Percentiles rank a stretch among this genome's conserved stretches.
Conservation (phyloP, 805 yeast species). For the Kluyveromyces starmeri region DNA sequence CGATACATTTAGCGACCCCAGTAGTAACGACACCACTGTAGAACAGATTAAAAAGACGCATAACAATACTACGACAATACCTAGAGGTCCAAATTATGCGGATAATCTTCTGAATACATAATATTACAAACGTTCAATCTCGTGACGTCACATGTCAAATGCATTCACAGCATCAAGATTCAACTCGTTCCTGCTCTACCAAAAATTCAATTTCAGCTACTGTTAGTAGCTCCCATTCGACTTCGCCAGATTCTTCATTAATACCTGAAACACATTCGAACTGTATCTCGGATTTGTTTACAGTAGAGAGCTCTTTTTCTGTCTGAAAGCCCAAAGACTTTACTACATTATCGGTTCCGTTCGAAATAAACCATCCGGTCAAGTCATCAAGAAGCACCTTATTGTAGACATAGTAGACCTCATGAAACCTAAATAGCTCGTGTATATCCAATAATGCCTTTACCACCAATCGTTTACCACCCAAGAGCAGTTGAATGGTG, state of each 20-base stretch:
- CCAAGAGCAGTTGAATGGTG: slow-evolving; percentile 51
- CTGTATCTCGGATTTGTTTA: slow-evolving; percentile 41
- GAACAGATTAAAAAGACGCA: background rate
- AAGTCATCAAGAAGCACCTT: slow-evolving; percentile 69
- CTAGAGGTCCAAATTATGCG: slow-evolving; percentile 18
- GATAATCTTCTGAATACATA: slow-evolving; percentile 17
- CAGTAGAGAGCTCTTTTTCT: slow-evolving; percentile 30
- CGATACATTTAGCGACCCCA: slow-evolving; percentile 25
- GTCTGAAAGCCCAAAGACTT: slow-evolving; percentile 62
- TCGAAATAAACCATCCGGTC: slow-evolving; percentile 58
- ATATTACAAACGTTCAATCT: too few species aligned
- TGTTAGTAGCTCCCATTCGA: slow-evolving; percentile 37
- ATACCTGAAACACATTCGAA: slow-evolving; percentile 32
- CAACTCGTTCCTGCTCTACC: slow-evolving; percentile 42
- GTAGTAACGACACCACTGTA: slow-evolving; percentile 18
- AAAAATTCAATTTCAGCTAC: slow-evolving; percentile 49
- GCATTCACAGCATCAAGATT: too few species aligned
- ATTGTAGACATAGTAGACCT: slow-evolving; percentile 76
- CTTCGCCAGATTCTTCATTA: slow-evolving; percentile 29
- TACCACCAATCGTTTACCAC: slow-evolving; percentile 61
- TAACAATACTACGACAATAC: slow-evolving; percentile 4
- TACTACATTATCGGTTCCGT: slow-evolving; percentile 49
- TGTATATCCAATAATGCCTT: slow-evolving; percentile 50
- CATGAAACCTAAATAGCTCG: slow-evolving; percentile 74
- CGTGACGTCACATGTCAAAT: too few species aligned